A percentile compares a stretch with the other conserved stretches of the same genome.
Conservation (phyloP, 2,329 filamentous ascomycete species). For the Fusarium longipes region DNA sequence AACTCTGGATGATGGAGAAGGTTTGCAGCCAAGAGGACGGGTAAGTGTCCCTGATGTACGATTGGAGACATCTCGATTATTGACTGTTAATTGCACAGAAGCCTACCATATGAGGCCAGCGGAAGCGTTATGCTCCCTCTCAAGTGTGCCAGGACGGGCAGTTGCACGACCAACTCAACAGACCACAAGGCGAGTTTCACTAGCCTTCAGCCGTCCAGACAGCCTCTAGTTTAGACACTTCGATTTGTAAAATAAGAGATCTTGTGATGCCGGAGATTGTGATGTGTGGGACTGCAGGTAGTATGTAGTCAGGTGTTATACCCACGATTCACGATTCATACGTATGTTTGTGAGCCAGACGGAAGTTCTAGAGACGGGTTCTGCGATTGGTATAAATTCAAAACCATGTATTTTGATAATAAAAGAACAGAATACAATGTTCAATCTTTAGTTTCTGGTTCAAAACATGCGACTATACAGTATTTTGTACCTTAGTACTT, state of each 20-base stretch:
- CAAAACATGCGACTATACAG: neutral
- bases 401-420: neutral
- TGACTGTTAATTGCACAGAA: slow-evolving; percentile 32
- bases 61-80: neutral
- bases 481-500: neutral
- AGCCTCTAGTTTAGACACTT: slow-evolving; percentile 16
- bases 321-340: neutral
- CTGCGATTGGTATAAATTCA: neutral
- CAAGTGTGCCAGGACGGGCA: slow-evolving; percentile 34
- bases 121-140: slow-evolving; percentile 44
- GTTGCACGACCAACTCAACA: slow-evolving; percentile 48
- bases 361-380: neutral
- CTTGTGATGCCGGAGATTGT: slow-evolving; percentile 11
- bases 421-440: slow-evolving; percentile 3
- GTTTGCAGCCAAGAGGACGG: slow-evolving; percentile 54
- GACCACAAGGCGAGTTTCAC: slow-evolving; percentile 47
- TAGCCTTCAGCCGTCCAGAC: slow-evolving; percentile 47
- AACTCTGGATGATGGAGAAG: slow-evolving; percentile 58
- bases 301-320: slow-evolving; percentile 22
- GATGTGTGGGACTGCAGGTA: neutral
- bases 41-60: slow-evolving; percentile 45
- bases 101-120: slow-evolving; percentile 48
- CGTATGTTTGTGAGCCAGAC: too few species aligned
- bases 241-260: neutral
- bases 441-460: neutral